A percentile compares a stretch with the other conserved stretches of the same genome.
phyloP scores from a whole-genome alignment of 345 rosid genomes.

The Noccaea bulbosa region DNA sequence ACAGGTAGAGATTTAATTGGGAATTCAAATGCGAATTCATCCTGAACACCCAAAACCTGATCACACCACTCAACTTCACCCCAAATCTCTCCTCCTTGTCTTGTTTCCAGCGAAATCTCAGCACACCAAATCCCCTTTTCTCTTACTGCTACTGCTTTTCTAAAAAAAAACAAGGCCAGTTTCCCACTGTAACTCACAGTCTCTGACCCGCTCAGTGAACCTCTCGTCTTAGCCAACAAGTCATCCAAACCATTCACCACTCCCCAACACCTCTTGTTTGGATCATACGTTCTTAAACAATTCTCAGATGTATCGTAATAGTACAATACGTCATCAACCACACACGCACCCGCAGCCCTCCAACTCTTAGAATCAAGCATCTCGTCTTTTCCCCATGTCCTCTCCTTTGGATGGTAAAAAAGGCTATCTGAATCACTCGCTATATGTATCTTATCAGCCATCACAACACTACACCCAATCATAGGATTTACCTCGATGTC shows the following conservation, averaged over 20 bases:
- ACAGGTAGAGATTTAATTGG: no score
- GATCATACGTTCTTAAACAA: not conserved
- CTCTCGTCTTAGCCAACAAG: not conserved
- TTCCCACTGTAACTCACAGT: not conserved
- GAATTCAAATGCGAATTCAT: no score
- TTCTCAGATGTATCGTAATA: not conserved
- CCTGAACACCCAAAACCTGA: no score
- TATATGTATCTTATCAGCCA: not conserved
- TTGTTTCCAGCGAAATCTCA: no score
- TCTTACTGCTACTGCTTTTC: not conserved
- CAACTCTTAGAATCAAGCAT: no score
- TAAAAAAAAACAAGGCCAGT: not conserved
- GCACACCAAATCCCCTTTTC: not conserved
- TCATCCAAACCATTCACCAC: slow-evolving; percentile 7
- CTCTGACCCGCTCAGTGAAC: no score
- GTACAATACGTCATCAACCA: slow-evolving; percentile 2
- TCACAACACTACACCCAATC: not conserved
- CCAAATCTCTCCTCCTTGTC: no score
- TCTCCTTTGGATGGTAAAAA: no score
- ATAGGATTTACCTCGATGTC: not conserved
- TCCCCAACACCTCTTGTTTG: not conserved
- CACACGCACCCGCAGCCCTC: no score
- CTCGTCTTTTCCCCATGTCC: no score
- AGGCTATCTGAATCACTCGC: not conserved
- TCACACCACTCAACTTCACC: no score